These are phyloP conservation scores for Hypericum androsaemum DNA, from an alignment of 345 rosid species.

Conservation along the genomic window DNA sequence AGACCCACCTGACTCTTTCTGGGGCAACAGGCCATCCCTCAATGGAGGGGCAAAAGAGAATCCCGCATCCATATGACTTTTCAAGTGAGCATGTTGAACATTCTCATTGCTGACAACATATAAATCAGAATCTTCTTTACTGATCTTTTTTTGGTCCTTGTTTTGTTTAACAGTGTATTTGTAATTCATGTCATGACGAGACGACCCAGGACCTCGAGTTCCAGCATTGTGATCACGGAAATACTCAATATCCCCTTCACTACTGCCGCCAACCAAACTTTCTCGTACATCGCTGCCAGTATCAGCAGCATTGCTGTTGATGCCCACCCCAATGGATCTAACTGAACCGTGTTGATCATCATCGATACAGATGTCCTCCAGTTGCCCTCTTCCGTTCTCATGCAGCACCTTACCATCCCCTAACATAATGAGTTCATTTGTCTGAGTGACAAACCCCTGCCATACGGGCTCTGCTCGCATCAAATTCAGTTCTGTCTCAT, in stretches of 20 bases:
- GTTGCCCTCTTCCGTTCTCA: conserved; percentile 36
- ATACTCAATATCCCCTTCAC: conserved; percentile 86
- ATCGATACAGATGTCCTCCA: conserved; percentile 55
- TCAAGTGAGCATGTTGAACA: conserved; percentile 30
- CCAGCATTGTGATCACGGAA: conserved; percentile 53
- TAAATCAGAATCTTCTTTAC: conserved; percentile 34
- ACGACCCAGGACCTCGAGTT: conserved; percentile 40
- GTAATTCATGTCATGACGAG: conserved; percentile 41
- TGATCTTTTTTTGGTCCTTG: conserved; percentile 36
- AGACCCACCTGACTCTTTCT: conserved; percentile 56
- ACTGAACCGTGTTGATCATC: conserved; percentile 91
- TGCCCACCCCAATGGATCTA: conserved; percentile 95
- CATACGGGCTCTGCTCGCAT: conserved; percentile 87
- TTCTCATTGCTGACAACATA: conserved; percentile 41
- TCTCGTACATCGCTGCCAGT: conserved; percentile 83
- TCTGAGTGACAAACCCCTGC: conserved; percentile 90
- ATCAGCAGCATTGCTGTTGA: conserved; percentile 91
- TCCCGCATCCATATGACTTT: conserved; percentile 48
- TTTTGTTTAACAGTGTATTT: conserved; percentile 37
- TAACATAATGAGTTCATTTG: conserved; percentile 55
- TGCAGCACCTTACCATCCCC: conserved; percentile 42
- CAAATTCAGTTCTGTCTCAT: conserved; percentile 65
- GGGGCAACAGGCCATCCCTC: conserved; percentile 44
- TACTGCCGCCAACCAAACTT: conserved; percentile 85
- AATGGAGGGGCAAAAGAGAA: conserved; percentile 71